phyloP scores from a whole-genome alignment of 352 stramenopile genomes.

The Saprolegnia diclina region DNA sequence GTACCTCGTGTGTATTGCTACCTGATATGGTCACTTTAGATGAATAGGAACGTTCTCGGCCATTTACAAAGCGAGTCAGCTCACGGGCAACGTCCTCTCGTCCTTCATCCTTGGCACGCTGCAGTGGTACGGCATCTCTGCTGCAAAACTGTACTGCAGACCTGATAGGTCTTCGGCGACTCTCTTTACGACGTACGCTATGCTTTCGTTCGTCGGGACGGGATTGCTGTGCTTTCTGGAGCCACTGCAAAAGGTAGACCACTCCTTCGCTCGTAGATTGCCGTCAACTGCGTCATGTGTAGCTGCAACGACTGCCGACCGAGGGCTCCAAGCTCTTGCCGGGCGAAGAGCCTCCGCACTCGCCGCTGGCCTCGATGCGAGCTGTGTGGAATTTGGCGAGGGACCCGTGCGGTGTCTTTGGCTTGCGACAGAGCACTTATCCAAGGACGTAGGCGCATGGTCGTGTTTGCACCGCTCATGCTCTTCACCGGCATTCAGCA shows the following conservation, averaged over 20 bases:
- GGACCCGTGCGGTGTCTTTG: not conserved
- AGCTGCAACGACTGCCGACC: too few relatives aligned
- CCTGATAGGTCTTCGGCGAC: not conserved
- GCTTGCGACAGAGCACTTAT: not conserved
- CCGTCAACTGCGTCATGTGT: too few relatives aligned
- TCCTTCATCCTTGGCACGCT: slow-evolving; percentile 14
- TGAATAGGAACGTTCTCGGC: slow-evolving; percentile 10
- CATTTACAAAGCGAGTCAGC: slow-evolving; percentile 19
- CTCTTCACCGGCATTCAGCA: slow-evolving; percentile 23
- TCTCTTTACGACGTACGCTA: slow-evolving; percentile 10
- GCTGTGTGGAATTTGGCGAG: not conserved
- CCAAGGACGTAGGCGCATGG: slow-evolving; percentile 10
- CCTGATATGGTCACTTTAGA: not conserved
- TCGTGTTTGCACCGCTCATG: slow-evolving; percentile 7
- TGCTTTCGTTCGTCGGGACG: slow-evolving; percentile 1
- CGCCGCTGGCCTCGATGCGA: not conserved
- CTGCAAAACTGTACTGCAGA: not conserved
- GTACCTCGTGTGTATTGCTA: not conserved
- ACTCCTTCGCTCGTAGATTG: too few relatives aligned
- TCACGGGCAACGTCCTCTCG: slow-evolving; percentile 22
- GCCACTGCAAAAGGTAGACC: slow-evolving; percentile 8
- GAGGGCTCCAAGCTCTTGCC: not conserved
- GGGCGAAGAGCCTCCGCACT: not conserved
- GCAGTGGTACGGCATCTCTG: not conserved
- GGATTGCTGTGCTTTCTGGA: slow-evolving; percentile 2